Evolutionary conservation across 163 green algal species (phyloP).

Genomic region (Prototheca cutis): DNA sequence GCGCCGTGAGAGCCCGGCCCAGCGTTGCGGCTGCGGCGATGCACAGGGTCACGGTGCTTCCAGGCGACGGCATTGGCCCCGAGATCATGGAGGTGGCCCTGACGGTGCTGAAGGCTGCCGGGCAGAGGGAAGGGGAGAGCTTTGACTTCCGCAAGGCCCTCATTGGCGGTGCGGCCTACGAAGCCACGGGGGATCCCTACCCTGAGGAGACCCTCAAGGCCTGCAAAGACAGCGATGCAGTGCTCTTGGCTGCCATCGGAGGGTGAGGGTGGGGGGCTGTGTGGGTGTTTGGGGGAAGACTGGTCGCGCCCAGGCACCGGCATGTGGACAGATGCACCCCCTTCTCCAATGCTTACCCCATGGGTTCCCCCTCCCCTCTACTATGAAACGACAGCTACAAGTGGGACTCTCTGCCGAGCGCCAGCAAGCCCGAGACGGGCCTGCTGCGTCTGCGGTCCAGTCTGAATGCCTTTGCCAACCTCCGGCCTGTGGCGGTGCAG

Average conservation of each 20-base stretch:
- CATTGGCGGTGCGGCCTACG: slow-evolving; percentile 88
- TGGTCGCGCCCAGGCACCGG: no score
- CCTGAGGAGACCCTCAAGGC: slow-evolving; percentile 71
- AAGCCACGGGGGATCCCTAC: slow-evolving; percentile 77
- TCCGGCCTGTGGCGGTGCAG: slow-evolving; percentile 86
- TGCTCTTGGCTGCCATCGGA: slow-evolving; percentile 92
- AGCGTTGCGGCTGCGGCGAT: slow-evolving; percentile 3
- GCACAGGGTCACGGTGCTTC: slow-evolving; percentile 78
- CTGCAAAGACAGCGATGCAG: slow-evolving; percentile 77
- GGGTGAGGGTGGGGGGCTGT: slow-evolving; percentile 50
- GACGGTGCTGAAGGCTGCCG: slow-evolving; percentile 62
- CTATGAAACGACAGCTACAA: slow-evolving; percentile 97
- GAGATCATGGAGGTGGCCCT: slow-evolving; percentile 88
- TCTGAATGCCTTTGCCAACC: slow-evolving; percentile 93
- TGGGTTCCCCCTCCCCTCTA: no score
- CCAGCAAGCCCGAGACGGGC: slow-evolving; percentile 78
- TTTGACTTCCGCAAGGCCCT: slow-evolving; percentile 79
- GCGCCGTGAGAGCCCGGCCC: no score
- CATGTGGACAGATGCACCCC: no score
- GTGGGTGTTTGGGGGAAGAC: no score
- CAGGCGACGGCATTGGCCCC: slow-evolving; percentile 96
- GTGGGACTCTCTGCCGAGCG: slow-evolving; percentile 83
- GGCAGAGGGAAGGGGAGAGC: slow-evolving; percentile 49
- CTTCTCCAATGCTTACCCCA: no score
- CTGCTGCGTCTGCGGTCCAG: slow-evolving; percentile 79